phyloP scores from a whole-genome alignment of 106 monocot genomes.

The Allium fistulosum region DNA sequence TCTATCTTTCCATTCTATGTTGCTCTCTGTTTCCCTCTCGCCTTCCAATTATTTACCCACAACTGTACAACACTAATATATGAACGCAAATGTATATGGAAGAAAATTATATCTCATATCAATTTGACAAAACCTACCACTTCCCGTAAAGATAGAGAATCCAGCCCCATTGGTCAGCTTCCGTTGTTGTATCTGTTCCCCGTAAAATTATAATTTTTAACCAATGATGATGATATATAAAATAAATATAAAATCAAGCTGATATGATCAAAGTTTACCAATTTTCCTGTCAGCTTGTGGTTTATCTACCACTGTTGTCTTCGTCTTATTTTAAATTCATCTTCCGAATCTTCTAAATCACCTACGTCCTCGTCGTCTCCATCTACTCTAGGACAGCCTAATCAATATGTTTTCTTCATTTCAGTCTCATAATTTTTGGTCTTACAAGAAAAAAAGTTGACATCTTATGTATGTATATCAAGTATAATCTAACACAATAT shows the following conservation, averaged over 20 bases:
- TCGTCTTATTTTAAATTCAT: slow-evolving; percentile 49
- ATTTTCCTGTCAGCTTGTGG: slow-evolving; percentile 18
- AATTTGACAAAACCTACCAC: slow-evolving; percentile 25
- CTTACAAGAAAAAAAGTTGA: too few species aligned
- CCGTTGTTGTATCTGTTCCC: slow-evolving; percentile 37
- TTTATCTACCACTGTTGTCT: slow-evolving; percentile 12
- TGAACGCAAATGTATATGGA: too few species aligned
- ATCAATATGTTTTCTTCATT: too few species aligned
- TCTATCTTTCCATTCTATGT: slow-evolving; percentile 72
- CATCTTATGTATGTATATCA: too few species aligned
- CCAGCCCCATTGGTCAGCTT: slow-evolving; percentile 14
- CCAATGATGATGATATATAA: background rate
- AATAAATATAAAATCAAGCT: too few species aligned
- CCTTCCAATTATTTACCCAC: slow-evolving; percentile 59
- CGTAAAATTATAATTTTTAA: slow-evolving; percentile 28
- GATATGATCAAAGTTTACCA: slow-evolving; percentile 14
- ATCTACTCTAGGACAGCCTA: slow-evolving; percentile 59
- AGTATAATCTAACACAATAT: too few species aligned
- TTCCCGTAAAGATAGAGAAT: slow-evolving; percentile 48
- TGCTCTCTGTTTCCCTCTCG: slow-evolving; percentile 49
- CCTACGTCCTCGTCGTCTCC: slow-evolving; percentile 71
- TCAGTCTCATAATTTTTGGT: too few species aligned
- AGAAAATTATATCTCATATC: too few species aligned
- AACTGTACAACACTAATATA: slow-evolving; percentile 11
- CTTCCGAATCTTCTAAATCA: slow-evolving; percentile 56